Evolutionary conservation across 2,329 filamentous ascomycete species (phyloP), one percentile per base, ranked within the genome.

Genomic region (Malbranchea cinnamomea): DNA sequence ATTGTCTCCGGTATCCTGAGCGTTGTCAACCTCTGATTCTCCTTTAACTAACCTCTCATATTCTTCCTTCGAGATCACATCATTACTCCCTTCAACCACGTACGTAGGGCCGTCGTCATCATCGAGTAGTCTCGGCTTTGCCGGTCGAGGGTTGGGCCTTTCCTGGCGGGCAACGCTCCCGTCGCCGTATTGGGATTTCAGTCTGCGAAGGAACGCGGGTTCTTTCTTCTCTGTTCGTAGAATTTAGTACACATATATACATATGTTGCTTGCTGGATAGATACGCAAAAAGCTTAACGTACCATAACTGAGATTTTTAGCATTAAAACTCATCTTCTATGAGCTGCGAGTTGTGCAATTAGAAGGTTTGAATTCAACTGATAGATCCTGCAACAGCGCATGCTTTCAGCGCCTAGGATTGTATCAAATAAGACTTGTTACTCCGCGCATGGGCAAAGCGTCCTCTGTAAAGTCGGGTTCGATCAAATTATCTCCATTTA

Each of bases 281-380:
- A n/a, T n/a, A n/a, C n/a, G n/a, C n/a, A 16, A 18, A 23, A 10
- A 15, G 17, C 25, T 27, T 4, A 28, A 33, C 44, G 13, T 46
- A 60, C 57, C 57, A 32, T 61, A 61, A 33, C 46, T 50, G 30
- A 61, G 52, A 31, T 55, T 49, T 39, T 60, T 60, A 11, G 56
- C 45, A 28, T 59, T 60, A 41, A 50, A 55, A 26, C 22, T 30
- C 32, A 34, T 34, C 15, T 21, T 20, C 6, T 6, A 17, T 32
- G n/a, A n/a, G n/a, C n/a, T n/a, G n/a, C n/a, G n/a, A n/a, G n/a
- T n/a, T n/a, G n/a, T n/a, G n/a, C n/a, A n/a, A n/a, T n/a, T n/a
- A n/a, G n/a, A n/a, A n/a, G n/a, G n/a, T n/a, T n/a, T n/a, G n/a
- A n/a, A n/a, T n/a, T n/a, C n/a, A n/a, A n/a, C n/a, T n/a, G n/a